Conservation (phyloP, 129 eudicot genomes). For the Escallonia herrerae region DNA sequence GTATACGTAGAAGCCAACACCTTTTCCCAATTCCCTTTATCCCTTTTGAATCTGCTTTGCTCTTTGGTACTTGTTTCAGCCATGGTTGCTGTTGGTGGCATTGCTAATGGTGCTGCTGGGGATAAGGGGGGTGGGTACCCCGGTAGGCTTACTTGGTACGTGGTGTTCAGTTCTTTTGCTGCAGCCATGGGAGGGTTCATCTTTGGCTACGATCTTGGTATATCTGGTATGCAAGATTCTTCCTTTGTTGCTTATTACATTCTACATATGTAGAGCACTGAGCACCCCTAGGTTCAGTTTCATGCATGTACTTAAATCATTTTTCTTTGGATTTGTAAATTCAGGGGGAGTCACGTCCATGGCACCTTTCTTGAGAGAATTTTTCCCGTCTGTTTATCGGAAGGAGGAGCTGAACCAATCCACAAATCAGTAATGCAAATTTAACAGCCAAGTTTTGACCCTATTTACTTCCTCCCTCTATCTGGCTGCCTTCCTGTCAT, state of each 20-base stretch:
- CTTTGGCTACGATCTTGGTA: not conserved
- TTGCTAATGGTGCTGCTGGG: no score
- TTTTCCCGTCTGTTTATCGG: constrained; percentile 2
- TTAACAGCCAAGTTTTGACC: not conserved
- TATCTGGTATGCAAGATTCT: not conserved
- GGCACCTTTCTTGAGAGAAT: not conserved
- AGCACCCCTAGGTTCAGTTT: no score
- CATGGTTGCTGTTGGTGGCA: no score
- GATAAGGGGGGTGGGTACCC: not conserved
- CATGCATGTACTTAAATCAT: not conserved
- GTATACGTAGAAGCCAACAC: no score
- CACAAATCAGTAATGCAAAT: constrained; percentile 1
- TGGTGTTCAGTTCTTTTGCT: not conserved
- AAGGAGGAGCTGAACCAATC: not conserved
- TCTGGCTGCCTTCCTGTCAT: not conserved
- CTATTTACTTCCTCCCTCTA: constrained; percentile 6
- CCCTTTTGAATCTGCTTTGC: no score
- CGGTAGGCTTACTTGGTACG: not conserved
- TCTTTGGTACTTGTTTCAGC: no score
- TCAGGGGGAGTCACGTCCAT: constrained; percentile 14
- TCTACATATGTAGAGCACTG: not conserved
- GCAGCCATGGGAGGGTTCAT: not conserved
- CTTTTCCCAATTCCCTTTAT: no score
- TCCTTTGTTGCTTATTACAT: not conserved
- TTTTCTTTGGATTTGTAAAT: not conserved